Evolutionary conservation across 2,329 filamentous ascomycete genomes (phyloP), one percentile per base, ranked within the genome.

Genomic region (Cercospora sojina): DNA sequence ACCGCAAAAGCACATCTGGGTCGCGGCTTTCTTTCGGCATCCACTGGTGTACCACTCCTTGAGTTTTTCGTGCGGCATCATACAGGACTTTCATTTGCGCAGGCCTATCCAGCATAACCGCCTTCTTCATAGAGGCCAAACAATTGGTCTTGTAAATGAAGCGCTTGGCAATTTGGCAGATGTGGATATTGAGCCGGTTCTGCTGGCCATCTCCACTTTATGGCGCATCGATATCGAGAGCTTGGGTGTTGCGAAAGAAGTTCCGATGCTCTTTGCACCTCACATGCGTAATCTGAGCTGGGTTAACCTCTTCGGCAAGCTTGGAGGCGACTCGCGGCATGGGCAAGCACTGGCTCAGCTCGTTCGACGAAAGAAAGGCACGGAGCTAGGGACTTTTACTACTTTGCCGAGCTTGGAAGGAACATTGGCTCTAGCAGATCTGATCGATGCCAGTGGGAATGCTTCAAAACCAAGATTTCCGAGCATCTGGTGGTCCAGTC

Each of bases 151-250:
- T 10, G 64, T 68, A 8, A 68, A 65, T 27, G 27, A 61, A 31
- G 58, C 61, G n/a, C 60, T 66, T 16, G 60, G 53, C n/a, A 43
- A 59, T 23, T 23, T 68, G 20, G 57, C 61, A 18, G 56, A 55
- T 5, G 47, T 62, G 3, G 67, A 68, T 38, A 62, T 60, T 4
- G 67, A 68, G 32, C 67, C 67, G 12, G 61, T 68, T 56, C 23
- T 68, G n/a, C 12, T 68, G 35, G 67, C 67, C 3, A 68, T 68
- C 18, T 38, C 62, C 2, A 66, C 62, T 16, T 38, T 64, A 7
- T 68, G 67, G 63, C 59, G 66, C 13, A 60, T 68, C 43, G 66
- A 66, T n/a, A 38, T 56, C 16, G 67, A 66, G 16, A 53, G 38
- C 29, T n/a, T 59, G 23, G 41, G n/a, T 3, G 56, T 51, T 6